A percentile compares a stretch with the other conserved stretches of the same genome.
Conservation (phyloP, 495 filamentous ascomycete species). For the Bombardia bombarda region DNA sequence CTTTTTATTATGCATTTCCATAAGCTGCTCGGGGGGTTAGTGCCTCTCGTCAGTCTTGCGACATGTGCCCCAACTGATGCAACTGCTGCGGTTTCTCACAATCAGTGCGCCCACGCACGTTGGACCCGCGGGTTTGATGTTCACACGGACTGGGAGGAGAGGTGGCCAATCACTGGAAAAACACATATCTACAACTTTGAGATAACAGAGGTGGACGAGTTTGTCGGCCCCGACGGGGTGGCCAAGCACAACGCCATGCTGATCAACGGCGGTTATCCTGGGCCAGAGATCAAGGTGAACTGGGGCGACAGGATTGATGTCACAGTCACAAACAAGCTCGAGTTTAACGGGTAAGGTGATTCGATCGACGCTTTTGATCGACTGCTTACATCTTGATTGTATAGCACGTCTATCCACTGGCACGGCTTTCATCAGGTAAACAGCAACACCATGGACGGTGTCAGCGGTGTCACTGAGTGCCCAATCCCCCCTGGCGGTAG, state of each 20-base stretch:
- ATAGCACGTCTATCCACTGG: conserved; percentile 21
- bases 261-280: conserved; percentile 1
- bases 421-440: conserved; percentile 41
- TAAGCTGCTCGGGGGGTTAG: background rate
- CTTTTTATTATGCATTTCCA: background rate
- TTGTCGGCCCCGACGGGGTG: background rate
- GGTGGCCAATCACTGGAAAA: background rate
- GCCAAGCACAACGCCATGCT: conserved; percentile 3
- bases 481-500: conserved; percentile 35
- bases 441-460: conserved; percentile 31
- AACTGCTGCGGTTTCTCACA: background rate
- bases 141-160: background rate
- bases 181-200: conserved; percentile 1
- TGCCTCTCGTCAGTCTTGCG: background rate
- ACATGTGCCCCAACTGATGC: background rate
- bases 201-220: background rate
- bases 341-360: background rate
- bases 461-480: conserved; percentile 41
- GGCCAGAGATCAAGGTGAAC: background rate
- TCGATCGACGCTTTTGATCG: too few relatives aligned
- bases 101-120: background rate
- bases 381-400: too few relatives aligned
- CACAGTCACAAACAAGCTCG: conserved; percentile 2
- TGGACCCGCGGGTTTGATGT: background rate
- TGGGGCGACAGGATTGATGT: conserved; percentile 4